A percentile compares a stretch with the other conserved stretches of the same genome.
Conservation (phyloP, 495 filamentous ascomycete genomes). For the Bacidia rubella region DNA sequence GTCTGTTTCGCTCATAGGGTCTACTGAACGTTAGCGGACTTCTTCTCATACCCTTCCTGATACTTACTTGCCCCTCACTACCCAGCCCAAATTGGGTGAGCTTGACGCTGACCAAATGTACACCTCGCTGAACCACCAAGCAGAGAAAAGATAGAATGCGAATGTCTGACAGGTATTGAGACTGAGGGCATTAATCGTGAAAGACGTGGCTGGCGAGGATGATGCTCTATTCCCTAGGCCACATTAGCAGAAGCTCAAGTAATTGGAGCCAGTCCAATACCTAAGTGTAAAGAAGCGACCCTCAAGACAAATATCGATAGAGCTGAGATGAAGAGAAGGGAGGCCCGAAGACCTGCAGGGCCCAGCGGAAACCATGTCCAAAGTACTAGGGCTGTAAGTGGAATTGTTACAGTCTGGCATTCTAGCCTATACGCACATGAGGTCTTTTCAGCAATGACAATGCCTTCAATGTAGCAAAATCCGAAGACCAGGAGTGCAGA, state of each 20-base stretch:
- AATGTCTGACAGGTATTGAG: slow-evolving; percentile 52
- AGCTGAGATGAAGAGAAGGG: slow-evolving; percentile 51
- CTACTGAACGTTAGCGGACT: slow-evolving; percentile 20
- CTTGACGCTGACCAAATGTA: slow-evolving; percentile 65
- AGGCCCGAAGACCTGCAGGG: slow-evolving; percentile 55
- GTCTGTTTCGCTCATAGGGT: slow-evolving; percentile 52
- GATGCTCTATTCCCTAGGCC: slow-evolving; percentile 40
- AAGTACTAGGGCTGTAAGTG: slow-evolving; percentile 38
- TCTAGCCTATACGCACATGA: slow-evolving; percentile 39
- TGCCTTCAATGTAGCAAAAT: slow-evolving; percentile 60
- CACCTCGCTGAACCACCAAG: slow-evolving; percentile 66
- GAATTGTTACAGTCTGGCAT: slow-evolving; percentile 3
- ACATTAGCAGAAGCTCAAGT: slow-evolving; percentile 11
- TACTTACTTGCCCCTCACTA: slow-evolving; percentile 48
- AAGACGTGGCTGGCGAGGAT: slow-evolving; percentile 48
- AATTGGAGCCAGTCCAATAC: slow-evolving; percentile 8
- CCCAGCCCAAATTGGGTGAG: slow-evolving; percentile 53
- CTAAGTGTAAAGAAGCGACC: slow-evolving; percentile 68
- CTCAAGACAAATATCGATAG: slow-evolving; percentile 68
- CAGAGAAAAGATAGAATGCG: slow-evolving; percentile 61
- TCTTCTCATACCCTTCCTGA: background rate
- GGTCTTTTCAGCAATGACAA: slow-evolving; percentile 56
- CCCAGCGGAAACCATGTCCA: slow-evolving; percentile 84
- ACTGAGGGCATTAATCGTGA: slow-evolving; percentile 39
- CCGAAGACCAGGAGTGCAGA: slow-evolving; percentile 51